Base-by-base conservation (phyloP, 2,329 filamentous ascomycete genomes). In the Epichloe uncinata region DNA sequence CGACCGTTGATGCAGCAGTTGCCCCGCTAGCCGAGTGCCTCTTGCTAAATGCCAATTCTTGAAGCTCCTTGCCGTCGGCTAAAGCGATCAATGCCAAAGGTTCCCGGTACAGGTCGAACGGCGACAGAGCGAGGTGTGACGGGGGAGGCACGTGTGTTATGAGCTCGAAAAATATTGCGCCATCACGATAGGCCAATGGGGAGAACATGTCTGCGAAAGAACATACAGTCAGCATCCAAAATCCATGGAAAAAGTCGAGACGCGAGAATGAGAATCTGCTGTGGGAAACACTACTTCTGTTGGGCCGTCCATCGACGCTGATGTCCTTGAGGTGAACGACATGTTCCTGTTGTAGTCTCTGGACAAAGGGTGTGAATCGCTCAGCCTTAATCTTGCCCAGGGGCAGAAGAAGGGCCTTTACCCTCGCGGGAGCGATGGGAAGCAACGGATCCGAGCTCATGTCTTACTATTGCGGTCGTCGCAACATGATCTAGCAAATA, bases 391-490 rank as follows among this genome's bases (percentile, higher is more conserved):
- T 93, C 63, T 80, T 84, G 48, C 91, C 91, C 57, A 95, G 75
- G 49, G 93, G 93, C 54, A 97, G 73, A 52, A 95, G 78, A 59
- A 96, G 79, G 55, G 85, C 87, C 72, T 87, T 86, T 63, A 97
- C 81, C 76, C 87, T 85, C 71, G 89, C 91, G 65, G 89, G 89
- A 69, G 90, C 86, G 72, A 90, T 82, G 68, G 91, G 89, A 66
- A 90, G 85, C 66, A 95, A 80, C 68, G 87, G 83, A 74, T 96
- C 91, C 70, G 86, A 77, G 72, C 79, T 84, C 89, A 95, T 95
- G 16, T 64, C 70, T 84, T 74, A 68, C 70, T 74, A 71, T 63
- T 65, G 67, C 52, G 57, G 57, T 54, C 55, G 50, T 55, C 61
- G 48, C 60, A 65, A 58, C 63, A 64, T 66, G 54, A 54, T 62